Evolutionary conservation across 192 early-diverging fungal genomes (phyloP).

Genomic region (Backusella psychrophila): DNA sequence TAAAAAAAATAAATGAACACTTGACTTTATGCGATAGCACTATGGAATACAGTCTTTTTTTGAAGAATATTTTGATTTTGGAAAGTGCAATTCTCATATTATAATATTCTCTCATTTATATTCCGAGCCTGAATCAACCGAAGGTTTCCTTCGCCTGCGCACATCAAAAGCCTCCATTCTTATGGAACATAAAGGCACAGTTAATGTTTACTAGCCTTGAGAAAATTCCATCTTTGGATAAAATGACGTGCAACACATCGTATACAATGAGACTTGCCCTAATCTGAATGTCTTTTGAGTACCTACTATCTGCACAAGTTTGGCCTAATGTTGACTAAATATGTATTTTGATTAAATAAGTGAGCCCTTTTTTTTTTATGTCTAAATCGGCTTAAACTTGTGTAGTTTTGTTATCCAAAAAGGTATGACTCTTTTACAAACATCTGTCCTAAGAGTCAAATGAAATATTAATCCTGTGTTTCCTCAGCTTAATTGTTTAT

Average conservation of each 20-base stretch:
- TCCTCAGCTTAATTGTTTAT: slow-evolving; percentile 1
- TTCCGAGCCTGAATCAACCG: slow-evolving; percentile 63
- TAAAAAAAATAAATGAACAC: background rate
- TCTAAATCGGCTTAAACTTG: background rate
- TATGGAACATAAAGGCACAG: slow-evolving; percentile 66
- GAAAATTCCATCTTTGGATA: slow-evolving; percentile 86
- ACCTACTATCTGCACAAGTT: background rate
- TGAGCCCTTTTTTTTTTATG: background rate
- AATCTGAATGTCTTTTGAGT: background rate
- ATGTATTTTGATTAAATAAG: background rate
- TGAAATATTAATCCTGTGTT: slow-evolving; percentile 1
- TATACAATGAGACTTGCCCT: slow-evolving; percentile 57
- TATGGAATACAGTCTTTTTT: background rate
- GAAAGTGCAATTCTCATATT: slow-evolving; percentile 47
- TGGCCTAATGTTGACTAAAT: background rate
- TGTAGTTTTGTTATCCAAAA: background rate
- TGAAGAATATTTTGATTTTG: background rate
- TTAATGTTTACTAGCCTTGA: slow-evolving; percentile 65
- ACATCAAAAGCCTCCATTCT: slow-evolving; percentile 56
- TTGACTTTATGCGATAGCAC: background rate
- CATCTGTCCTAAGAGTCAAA: background rate
- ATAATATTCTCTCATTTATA: slow-evolving; percentile 59
- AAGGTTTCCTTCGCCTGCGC: slow-evolving; percentile 64
- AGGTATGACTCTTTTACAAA: background rate
- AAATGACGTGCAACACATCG: slow-evolving; percentile 79